Percentiles rank a stretch among this genome's conserved stretches.
Conservation (phyloP, 139 green algal species). For the Spirogloea muscicola region DNA sequence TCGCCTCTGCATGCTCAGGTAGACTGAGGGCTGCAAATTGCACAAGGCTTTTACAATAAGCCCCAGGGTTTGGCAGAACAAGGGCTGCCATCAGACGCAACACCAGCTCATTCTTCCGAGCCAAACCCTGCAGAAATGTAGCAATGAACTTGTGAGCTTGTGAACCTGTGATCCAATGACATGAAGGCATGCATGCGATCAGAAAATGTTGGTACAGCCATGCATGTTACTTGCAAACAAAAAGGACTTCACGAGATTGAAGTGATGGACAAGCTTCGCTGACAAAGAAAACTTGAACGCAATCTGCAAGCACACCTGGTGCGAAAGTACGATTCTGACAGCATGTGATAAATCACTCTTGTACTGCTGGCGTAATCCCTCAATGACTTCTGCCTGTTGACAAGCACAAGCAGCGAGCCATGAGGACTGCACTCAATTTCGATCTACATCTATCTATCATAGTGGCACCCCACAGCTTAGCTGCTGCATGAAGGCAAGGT, state of each 20-base stretch:
- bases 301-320: slow-evolving; percentile 66
- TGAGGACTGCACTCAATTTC: background rate
- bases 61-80: slow-evolving; percentile 68
- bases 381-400: slow-evolving; percentile 80
- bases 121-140: slow-evolving; percentile 61
- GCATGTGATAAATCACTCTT: slow-evolving; percentile 59
- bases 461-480: no score
- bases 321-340: slow-evolving; percentile 79
- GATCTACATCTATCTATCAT: no score
- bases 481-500: no score
- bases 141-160: no score
- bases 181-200: no score
- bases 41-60: slow-evolving; percentile 70
- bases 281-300: no score
- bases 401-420: background rate
- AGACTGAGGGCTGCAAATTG: slow-evolving; percentile 67
- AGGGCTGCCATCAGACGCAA: slow-evolving; percentile 65
- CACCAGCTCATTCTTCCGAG: slow-evolving; percentile 67
- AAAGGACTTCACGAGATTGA: no score
- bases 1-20: background rate
- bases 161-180: no score
- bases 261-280: no score
- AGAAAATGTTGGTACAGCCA: no score
- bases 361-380: slow-evolving; percentile 67
- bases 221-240: no score